Base-by-base conservation (phyloP, 148 eudicot genomes). In the Rhododendron ferrugineum region DNA sequence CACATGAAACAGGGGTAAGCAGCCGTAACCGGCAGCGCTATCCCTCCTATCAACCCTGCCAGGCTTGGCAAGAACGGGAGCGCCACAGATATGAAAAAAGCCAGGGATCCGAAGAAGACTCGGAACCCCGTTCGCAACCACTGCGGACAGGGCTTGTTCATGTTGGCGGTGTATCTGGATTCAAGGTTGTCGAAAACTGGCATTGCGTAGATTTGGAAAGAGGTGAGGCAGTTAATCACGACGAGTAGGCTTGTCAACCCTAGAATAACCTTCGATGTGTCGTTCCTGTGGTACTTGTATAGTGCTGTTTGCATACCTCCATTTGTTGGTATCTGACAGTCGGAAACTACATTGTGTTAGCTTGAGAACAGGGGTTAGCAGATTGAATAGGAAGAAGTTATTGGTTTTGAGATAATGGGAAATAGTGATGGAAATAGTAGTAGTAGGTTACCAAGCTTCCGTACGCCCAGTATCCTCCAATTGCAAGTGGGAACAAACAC, bases 1-100 rank as follows among this genome's bases (percentile, higher is more conserved):
- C 98, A 96, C 95, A 94, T 93, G 60, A 93, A 87, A 87, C 98
- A 96, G 9, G 98, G 98, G 77, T 94, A 96, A 77, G 95, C 98
- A 46, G 90, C 81, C 26, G 98, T 93, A 78, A 96, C 87, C 0
- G 98, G 98, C 50, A 96, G 76, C 7, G 97, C 87, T 30, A 93
- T 88, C 36, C 98, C 98, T 82, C 97, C 98, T 15, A 94, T 85
- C 73, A 93, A 83, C 37, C 93, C 95, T 1, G 98, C 97, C 85
- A 96, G 84, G 66, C 87, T 92, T 3, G 94, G 95, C 87, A 96
- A 85, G 92, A 96, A 94, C 1, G 98, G 98, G 22, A 96, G 54
- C 2, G 98, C 93, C 52, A 92, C 90, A 1, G 95, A 89, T 85
- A 94, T 88, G 85, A 93, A 93, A 90, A 96, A 91, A 1, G 94